Conservation (phyloP, 257 asterid genomes). For the Avicennia marina region DNA sequence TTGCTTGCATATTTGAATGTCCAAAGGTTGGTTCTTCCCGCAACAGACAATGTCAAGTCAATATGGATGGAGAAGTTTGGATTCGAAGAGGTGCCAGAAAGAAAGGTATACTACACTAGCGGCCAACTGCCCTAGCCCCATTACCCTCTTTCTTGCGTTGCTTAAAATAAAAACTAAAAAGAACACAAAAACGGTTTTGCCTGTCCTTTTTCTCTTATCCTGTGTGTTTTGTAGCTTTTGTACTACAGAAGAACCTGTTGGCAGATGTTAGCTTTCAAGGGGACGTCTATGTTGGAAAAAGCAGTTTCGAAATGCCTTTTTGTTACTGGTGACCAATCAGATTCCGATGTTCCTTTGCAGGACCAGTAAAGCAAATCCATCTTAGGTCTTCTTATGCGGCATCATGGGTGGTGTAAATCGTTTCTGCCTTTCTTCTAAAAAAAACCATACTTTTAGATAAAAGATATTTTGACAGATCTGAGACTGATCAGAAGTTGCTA, state of each 20-base stretch:
- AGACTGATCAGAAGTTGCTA: too few species aligned
- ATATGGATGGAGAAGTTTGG: conserved; percentile 64
- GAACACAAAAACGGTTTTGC: background rate
- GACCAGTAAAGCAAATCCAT: background rate
- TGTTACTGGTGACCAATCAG: conserved; percentile 23
- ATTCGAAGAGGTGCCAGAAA: conserved; percentile 33
- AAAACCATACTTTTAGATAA: too few species aligned
- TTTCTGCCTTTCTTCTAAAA: too few species aligned
- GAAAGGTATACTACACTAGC: conserved; percentile 32
- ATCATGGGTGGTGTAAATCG: background rate
- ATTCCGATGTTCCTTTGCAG: conserved; percentile 17
- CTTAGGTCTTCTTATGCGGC: conserved; percentile 4
- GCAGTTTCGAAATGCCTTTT: conserved; percentile 38
- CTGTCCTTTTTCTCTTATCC: background rate
- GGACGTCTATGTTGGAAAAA: conserved; percentile 54
- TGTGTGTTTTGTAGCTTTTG: conserved; percentile 32
- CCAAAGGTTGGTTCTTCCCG: conserved; percentile 52
- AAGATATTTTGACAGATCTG: too few species aligned
- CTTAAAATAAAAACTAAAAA: background rate
- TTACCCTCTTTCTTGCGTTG: background rate
- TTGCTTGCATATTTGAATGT: conserved; percentile 43
- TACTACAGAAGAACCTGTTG: conserved; percentile 44
- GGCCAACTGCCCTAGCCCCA: background rate
- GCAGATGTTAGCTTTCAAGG: conserved; percentile 55
- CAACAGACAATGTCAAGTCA: conserved; percentile 50